These are phyloP conservation scores for Hyaloscypha variabilis DNA, from an alignment of 495 filamentous ascomycete species.

Conservation along the genomic window DNA sequence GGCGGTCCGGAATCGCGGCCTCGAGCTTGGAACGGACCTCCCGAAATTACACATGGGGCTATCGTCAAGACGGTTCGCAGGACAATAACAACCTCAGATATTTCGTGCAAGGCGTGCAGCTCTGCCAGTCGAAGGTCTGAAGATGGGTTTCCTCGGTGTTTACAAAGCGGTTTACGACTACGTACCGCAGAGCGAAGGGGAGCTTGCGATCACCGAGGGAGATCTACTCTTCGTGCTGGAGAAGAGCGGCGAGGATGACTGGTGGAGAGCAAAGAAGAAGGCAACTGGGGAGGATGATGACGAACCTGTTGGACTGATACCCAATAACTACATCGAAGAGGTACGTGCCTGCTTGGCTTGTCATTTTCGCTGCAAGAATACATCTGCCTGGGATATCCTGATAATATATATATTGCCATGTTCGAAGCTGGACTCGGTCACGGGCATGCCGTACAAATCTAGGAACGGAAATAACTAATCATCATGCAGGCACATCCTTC, in stretches of 20 bases:
- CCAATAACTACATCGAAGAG: slow-evolving; percentile 96
- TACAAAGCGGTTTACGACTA: slow-evolving; percentile 96
- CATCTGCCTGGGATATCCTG: background rate
- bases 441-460: background rate
- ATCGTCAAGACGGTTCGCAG: slow-evolving; percentile 19
- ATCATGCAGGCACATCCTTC: slow-evolving; percentile 68
- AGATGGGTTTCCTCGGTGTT: slow-evolving; percentile 80
- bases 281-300: slow-evolving; percentile 88
- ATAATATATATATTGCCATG: background rate
- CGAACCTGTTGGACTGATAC: slow-evolving; percentile 90
- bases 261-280: slow-evolving; percentile 99
- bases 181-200: slow-evolving; percentile 81
- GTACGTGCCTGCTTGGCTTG: slow-evolving; percentile 54
- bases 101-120: slow-evolving; percentile 10
- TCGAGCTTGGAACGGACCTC: slow-evolving; percentile 22
- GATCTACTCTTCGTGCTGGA: slow-evolving; percentile 92
- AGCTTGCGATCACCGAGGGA: slow-evolving; percentile 85
- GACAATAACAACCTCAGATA: slow-evolving; percentile 23
- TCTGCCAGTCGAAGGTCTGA: slow-evolving; percentile 17
- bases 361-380: background rate
- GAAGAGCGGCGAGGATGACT: slow-evolving; percentile 87
- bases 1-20: slow-evolving; percentile 23
- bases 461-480: slow-evolving; percentile 10
- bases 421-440: background rate
- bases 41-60: slow-evolving; percentile 30